Evolutionary conservation across 371 early-diverging fungal genomes (phyloP), one percentile per base, ranked within the genome.

Genomic region (Massospora cicadina): DNA sequence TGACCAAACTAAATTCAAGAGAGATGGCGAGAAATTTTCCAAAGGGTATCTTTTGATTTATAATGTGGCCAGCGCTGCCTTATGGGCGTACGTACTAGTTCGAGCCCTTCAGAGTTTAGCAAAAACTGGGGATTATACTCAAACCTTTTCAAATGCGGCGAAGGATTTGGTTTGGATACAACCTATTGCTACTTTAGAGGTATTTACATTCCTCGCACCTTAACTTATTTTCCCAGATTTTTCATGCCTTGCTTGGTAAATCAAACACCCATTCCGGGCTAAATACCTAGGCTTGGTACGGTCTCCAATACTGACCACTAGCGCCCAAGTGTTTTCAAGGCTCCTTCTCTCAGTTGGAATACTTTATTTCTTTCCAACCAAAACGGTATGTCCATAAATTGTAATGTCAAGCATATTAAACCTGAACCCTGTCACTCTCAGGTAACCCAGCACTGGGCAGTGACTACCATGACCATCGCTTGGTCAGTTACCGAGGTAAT

Each of bases 401-500:
- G 29, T 57, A 33, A 28, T 53, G 57, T 29, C 55, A 58, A 59
- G 33, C 23, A n/a, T 54, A 27, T 57, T 32, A 65, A 30, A 26
- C 33, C 7, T 61, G 24, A n/a, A 28, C 55, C 60, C 59, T 53
- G 32, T 63, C 17, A 33, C 58, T 5, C 54, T 30, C 33, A 77
- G 71, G 80, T 86, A 57, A 81, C 78, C 33, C 68, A 77, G 0
- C 81, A 83, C 63, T 78, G 80, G 73, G 81, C 81, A 10, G 85
- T 86, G 67, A 77, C 85, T 33, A 79, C 86, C 54, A 92, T 93
- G 92, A 76, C 87, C n/a, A 71, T 87, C 65, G 93, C 95, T 21
- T 96, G 96, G 96, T 81, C 78, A 55, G 76, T 96, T 67, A 90
- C 95, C 60, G 96, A 96, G 75, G 77, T 82, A 65, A 77, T 91